Evolutionary conservation across 768 basidiomycete genomes (phyloP), one percentile per base, ranked within the genome.

Genomic region (Thelephora ganbajun): DNA sequence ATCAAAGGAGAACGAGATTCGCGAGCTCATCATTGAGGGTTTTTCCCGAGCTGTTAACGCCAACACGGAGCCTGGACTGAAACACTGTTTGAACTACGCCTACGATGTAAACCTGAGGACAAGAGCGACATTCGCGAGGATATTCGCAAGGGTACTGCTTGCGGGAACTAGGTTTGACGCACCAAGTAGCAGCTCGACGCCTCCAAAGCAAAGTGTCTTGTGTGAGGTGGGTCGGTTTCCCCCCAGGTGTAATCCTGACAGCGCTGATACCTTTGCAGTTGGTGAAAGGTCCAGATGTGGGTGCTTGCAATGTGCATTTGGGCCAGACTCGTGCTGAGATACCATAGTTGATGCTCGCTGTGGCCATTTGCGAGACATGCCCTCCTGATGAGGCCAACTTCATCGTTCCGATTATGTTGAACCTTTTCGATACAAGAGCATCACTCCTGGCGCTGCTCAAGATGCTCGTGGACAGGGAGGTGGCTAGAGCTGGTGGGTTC

Each of bases 311-410:
- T 18, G 9, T 22, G 13, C 42, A 36, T 43, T 33, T 44, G 5
- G 43, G 36, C 26, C 30, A 5, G 41, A 33, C 13, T 33, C 45
- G 46, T 42, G 33, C 37, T 20, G 18, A 48, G 39, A 51, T 44
- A 56, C 18, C 18, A 20, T 55, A 86, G 86, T 76, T 88, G 70
- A 71, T 77, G 1, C 69, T 92, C 37, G 86, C 86, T 1, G 64
- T 92, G 57, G 87, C 90, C 2, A 83, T 94, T 35, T 88, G 87
- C 59, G 89, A 94, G 58, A 77, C 81, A 6, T 92, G 89, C 54
- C 85, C 89, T 4, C 68, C 80, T 11, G 59, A 60, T 11, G 88
- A 94, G 56, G 79, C 85, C 3, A 90, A 92, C 48, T 79, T 80
- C 53, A 83, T 94, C 66, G 80, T 87, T 43, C 79, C 82, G 2